Evolutionary conservation across 176 grass and related monocot species (phyloP).

Genomic region (Triticum urartu): DNA sequence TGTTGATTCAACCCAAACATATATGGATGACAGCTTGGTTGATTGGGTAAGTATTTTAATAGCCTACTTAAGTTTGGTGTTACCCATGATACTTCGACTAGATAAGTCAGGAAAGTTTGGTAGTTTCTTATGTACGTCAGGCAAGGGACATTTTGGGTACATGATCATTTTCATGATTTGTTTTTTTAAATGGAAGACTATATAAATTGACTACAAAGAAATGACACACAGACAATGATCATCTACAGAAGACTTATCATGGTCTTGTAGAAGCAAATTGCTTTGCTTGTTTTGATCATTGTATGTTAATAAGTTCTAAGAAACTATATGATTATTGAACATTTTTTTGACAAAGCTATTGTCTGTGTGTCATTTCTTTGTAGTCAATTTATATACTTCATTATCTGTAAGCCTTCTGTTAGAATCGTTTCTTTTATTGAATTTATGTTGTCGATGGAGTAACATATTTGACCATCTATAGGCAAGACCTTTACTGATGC

Average conservation of each 20-base stretch:
- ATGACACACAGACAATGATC: too few species aligned
- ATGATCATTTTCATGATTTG: constrained; percentile 6
- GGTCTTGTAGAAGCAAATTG: neutral
- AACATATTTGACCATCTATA: constrained; percentile 35
- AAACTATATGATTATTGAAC: neutral
- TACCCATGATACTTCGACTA: neutral
- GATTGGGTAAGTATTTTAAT: constrained; percentile 76
- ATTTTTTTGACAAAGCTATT: neutral
- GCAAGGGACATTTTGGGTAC: neutral
- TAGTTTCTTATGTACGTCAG: neutral
- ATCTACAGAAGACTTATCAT: neutral
- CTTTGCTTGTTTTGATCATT: neutral
- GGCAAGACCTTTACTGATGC: constrained; percentile 83
- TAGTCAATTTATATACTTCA: constrained; percentile 4
- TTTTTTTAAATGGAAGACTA: neutral
- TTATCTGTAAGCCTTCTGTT: neutral
- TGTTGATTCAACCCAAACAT: constrained; percentile 77
- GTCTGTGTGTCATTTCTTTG: neutral
- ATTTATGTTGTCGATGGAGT: neutral
- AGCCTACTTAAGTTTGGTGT: constrained; percentile 30
- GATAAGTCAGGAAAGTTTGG: neutral
- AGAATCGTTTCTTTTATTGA: neutral
- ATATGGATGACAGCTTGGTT: constrained; percentile 94
- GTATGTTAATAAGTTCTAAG: neutral
- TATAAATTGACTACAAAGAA: too few species aligned